Evolutionary conservation across 2,329 filamentous ascomycete genomes (phyloP).

Genomic region (Myrmaecium sp.): DNA sequence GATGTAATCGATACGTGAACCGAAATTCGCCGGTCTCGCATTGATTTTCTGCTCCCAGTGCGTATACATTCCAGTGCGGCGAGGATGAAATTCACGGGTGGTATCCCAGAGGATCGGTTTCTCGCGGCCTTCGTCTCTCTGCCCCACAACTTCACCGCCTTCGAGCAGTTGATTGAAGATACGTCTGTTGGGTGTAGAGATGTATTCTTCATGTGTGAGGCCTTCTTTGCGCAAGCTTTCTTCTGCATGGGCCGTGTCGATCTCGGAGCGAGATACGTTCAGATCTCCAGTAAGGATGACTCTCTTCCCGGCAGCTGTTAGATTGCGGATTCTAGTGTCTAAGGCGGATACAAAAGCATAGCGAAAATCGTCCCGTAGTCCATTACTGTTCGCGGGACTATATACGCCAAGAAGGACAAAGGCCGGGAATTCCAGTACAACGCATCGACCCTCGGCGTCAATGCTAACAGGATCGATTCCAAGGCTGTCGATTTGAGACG

Average conservation of each 20-base stretch:
- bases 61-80: conserved; percentile 81
- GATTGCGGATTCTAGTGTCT: conserved; percentile 70
- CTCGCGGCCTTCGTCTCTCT: conserved; percentile 53
- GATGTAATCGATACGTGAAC: conserved; percentile 85
- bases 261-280: conserved; percentile 54
- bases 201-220: conserved; percentile 52
- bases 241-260: conserved; percentile 60
- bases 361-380: conserved; percentile 67
- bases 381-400: conserved; percentile 76
- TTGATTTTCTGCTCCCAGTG: conserved; percentile 95
- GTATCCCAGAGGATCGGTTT: conserved; percentile 65
- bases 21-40: conserved; percentile 86
- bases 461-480: conserved; percentile 51
- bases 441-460: conserved; percentile 81
- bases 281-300: conserved; percentile 79
- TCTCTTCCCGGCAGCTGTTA: conserved; percentile 62
- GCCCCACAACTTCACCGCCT: conserved; percentile 49
- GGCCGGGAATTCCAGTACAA: conserved; percentile 82
- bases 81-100: conserved; percentile 63
- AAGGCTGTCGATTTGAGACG: conserved; percentile 46
- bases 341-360: conserved; percentile 63
- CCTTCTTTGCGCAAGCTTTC: conserved; percentile 57
- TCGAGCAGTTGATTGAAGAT: conserved; percentile 77
- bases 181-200: conserved; percentile 53
- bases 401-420: conserved; percentile 92